Conservation (phyloP, 176 grass and related monocot genomes). For the Zoysia pacifica region DNA sequence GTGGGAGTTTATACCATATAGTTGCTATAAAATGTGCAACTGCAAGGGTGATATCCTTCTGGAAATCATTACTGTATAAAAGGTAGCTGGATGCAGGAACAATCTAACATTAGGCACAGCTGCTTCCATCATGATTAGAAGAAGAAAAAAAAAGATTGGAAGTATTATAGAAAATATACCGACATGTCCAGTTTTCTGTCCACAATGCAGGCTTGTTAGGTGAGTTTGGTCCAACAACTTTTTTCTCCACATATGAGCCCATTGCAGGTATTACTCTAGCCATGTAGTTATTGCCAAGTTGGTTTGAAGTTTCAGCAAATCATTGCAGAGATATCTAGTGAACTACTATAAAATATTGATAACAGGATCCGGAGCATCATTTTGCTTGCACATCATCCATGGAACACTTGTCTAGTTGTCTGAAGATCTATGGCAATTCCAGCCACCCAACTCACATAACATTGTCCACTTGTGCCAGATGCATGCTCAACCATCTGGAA, state of each 20-base stretch:
- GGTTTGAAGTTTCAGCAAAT: conserved; percentile 17
- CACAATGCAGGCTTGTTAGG: conserved; percentile 80
- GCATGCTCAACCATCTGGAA: conserved; percentile 75
- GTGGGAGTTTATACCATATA: too few species aligned
- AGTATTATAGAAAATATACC: conserved; percentile 39
- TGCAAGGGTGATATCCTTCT: too few species aligned
- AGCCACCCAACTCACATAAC: conserved; percentile 77
- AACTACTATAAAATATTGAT: conserved; percentile 43
- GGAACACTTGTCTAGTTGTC: conserved; percentile 64
- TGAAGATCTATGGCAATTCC: conserved; percentile 63
- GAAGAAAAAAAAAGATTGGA: not conserved
- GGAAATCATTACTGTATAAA: too few species aligned
- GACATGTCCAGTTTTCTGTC: conserved; percentile 88
- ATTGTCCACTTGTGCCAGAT: conserved; percentile 62
- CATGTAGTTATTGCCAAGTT: conserved; percentile 23
- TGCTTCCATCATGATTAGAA: too few species aligned
- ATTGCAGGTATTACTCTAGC: conserved; percentile 91
- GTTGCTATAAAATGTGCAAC: too few species aligned
- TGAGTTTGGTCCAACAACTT: conserved; percentile 82
- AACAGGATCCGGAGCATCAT: conserved; percentile 89
- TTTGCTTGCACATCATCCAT: conserved; percentile 97
- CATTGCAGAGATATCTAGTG: not conserved
- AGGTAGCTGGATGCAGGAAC: too few species aligned
- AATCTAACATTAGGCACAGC: too few species aligned
- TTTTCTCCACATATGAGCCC: conserved; percentile 72